phyloP scores from a whole-genome alignment of 345 rosid genomes.

The Psidium guajava region DNA sequence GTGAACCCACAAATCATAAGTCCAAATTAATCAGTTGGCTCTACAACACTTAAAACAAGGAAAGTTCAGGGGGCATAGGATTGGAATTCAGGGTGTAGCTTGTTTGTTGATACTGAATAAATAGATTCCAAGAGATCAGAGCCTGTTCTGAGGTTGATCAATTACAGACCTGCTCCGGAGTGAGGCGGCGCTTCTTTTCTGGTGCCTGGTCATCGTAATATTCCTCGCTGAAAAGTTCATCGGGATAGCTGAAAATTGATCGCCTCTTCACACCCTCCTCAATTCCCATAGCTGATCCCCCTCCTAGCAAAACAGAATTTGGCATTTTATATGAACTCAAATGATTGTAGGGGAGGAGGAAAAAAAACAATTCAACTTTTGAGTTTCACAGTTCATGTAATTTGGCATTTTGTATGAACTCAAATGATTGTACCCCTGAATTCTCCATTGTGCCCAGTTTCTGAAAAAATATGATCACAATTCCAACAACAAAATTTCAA shows the following conservation, averaged over 20 bases:
- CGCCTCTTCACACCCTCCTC: constrained; percentile 58
- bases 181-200: constrained; percentile 87
- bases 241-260: constrained; percentile 61
- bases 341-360: not conserved
- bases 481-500: not conserved
- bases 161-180: constrained; percentile 52
- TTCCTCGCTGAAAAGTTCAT: constrained; percentile 54
- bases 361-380: not conserved
- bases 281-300: constrained; percentile 37
- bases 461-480: not conserved
- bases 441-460: not conserved
- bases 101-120: not conserved
- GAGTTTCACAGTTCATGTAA: not conserved
- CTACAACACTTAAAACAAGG: not conserved
- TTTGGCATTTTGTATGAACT: not conserved
- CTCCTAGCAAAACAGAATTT: constrained; percentile 19
- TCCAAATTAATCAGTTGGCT: not conserved
- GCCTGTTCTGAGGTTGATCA: not conserved
- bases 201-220: constrained; percentile 70
- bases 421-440: not conserved
- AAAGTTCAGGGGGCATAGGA: not conserved
- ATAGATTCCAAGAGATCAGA: not conserved
- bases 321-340: no score
- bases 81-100: not conserved
- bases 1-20: not conserved